phyloP scores from a whole-genome alignment of 192 early-diverging fungal genomes.

The Backusella tarrabulga region DNA sequence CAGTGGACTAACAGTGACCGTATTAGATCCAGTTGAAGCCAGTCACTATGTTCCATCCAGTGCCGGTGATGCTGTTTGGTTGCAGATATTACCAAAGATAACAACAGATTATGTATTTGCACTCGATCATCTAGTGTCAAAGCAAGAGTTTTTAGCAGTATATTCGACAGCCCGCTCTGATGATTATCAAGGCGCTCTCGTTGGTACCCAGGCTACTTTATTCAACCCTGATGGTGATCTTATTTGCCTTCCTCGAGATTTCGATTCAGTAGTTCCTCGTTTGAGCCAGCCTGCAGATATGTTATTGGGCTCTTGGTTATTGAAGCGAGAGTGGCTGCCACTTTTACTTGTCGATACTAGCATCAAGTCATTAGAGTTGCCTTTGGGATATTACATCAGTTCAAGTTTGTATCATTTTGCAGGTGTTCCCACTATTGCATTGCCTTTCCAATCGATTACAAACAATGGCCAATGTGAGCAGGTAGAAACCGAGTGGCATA shows the following conservation, averaged over 20 bases:
- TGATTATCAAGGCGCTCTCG: conserved; percentile 43
- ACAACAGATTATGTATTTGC: conserved; percentile 12
- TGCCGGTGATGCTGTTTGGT: conserved; percentile 9
- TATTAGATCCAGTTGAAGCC: neutral
- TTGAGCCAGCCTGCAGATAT: conserved; percentile 30
- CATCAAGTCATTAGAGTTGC: conserved; percentile 7
- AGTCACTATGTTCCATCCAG: neutral
- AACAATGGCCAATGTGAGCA: conserved; percentile 19
- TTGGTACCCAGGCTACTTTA: conserved; percentile 43
- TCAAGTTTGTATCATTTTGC: conserved; percentile 35
- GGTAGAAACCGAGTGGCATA: neutral
- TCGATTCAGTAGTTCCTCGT: conserved; percentile 23
- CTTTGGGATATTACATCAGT: conserved; percentile 34
- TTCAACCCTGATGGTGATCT: conserved; percentile 15
- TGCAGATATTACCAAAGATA: conserved; percentile 2
- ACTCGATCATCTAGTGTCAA: neutral
- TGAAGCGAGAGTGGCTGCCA: conserved; percentile 25
- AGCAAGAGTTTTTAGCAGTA: conserved; percentile 28
- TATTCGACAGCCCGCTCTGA: conserved; percentile 35
- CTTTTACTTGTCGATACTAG: conserved; percentile 3
- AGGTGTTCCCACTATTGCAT: conserved; percentile 41
- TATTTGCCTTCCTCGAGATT: conserved; percentile 13
- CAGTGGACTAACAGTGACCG: neutral
- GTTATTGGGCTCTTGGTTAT: conserved; percentile 27
- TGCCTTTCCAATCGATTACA: conserved; percentile 37